Percentiles rank a stretch among this genome's conserved stretches.
Evolutionary conservation across 139 green algal genomes (phyloP).

Genomic region (Limnomonas spitsbergensis): DNA sequence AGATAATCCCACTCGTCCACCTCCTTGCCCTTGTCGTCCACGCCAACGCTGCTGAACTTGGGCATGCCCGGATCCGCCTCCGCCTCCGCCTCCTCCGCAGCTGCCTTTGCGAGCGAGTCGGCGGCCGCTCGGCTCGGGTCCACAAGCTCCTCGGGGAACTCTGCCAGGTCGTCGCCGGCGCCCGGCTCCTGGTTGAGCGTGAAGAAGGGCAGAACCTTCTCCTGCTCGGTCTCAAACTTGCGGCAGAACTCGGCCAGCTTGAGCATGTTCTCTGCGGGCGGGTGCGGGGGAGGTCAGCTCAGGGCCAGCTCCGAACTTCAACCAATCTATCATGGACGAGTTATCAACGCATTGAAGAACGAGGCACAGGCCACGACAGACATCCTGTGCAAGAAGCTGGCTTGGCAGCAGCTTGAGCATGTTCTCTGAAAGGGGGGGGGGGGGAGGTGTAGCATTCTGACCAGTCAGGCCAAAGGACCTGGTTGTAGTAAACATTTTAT

Average conservation of each 20-base stretch:
- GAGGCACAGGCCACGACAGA: background rate
- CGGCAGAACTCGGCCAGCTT: constrained; percentile 74
- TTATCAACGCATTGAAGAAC: background rate
- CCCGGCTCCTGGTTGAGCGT: background rate
- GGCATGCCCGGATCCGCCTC: background rate
- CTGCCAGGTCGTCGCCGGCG: background rate
- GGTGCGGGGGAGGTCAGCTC: too few relatives aligned
- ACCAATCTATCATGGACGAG: background rate
- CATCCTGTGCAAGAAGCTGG: background rate
- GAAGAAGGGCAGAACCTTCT: constrained; percentile 36
- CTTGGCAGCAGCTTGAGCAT: background rate
- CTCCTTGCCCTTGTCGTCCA: constrained; percentile 44
- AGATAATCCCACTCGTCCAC: constrained; percentile 79
- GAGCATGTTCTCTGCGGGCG: constrained; percentile 68
- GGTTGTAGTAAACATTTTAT: background rate
- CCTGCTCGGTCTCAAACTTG: constrained; percentile 77
- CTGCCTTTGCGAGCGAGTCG: background rate
- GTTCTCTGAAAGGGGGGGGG: background rate
- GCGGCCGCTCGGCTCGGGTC: background rate
- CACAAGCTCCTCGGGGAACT: background rate
- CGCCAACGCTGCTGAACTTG: constrained; percentile 22
- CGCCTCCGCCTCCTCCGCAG: background rate
- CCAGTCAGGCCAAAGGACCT: background rate
- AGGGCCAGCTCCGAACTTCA: too few relatives aligned
- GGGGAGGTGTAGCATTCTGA: background rate